phyloP scores from a whole-genome alignment of 805 yeast genomes.

The Kockiozyma suomiensis region DNA sequence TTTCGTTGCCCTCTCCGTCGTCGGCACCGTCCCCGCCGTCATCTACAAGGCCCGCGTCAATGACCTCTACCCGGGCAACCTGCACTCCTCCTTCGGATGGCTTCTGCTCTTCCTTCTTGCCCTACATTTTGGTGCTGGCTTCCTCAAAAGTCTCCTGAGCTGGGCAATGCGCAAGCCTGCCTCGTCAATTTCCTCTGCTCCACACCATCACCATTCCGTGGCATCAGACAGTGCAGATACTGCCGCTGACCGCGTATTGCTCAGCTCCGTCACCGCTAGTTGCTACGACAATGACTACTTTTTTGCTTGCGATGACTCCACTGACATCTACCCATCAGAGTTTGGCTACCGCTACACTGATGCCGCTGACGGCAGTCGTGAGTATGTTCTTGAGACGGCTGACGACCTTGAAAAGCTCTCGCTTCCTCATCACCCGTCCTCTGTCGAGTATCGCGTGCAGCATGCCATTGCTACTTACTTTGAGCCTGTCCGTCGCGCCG shows the following conservation, averaged over 20 bases:
- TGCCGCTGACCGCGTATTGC: no score
- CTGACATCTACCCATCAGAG: slow-evolving; percentile 14
- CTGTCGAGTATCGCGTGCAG: slow-evolving; percentile 29
- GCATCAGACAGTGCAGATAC: no score
- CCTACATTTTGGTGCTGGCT: slow-evolving; percentile 58
- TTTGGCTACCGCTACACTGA: slow-evolving; percentile 38
- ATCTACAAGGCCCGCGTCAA: slow-evolving; percentile 59
- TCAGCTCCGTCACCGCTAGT: slow-evolving; percentile 20
- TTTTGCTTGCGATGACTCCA: background rate
- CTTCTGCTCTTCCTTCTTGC: slow-evolving; percentile 57
- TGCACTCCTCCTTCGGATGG: slow-evolving; percentile 67
- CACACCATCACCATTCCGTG: no score
- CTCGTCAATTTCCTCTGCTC: no score
- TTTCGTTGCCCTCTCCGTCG: slow-evolving; percentile 51
- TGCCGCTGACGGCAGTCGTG: slow-evolving; percentile 40
- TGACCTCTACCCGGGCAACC: slow-evolving; percentile 72
- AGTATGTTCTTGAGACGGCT: slow-evolving; percentile 25
- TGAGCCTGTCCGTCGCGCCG: slow-evolving; percentile 23
- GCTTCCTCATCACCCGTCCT: slow-evolving; percentile 21
- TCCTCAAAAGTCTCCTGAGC: slow-evolving; percentile 51
- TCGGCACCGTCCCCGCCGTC: slow-evolving; percentile 59
- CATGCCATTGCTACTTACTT: slow-evolving; percentile 18
- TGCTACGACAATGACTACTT: slow-evolving; percentile 11
- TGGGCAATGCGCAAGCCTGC: slow-evolving; percentile 44
- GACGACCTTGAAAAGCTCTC: slow-evolving; percentile 26